Base-by-base conservation (phyloP, 805 yeast genomes). In the Metschnikowia henanensis region DNA sequence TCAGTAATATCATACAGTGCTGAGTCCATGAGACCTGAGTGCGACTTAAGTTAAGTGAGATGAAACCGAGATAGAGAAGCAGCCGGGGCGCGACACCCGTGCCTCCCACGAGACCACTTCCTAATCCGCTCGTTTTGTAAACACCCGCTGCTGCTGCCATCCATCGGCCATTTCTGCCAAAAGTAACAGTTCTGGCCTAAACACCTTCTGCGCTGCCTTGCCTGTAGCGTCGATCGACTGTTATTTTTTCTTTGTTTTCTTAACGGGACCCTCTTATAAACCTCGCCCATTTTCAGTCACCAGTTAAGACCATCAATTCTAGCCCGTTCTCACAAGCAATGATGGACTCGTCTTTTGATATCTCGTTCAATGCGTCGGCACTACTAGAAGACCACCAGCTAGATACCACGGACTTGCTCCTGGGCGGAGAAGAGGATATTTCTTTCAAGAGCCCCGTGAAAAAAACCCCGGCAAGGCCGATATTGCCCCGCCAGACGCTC, bases 381-480 rank as follows among this genome's bases (percentile, higher is more conserved):
- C 57, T 53, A 46, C 53, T 51, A 50, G 53, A 51, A 22, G 45
- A 47, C 35, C 51, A 51, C 29, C 45, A 40, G 29, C 44, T 51
- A 23, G 47, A 43, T 30, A 35, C 51, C 25, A 34, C 41, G 20
- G 51, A 51, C 45, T 37, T 51, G 31, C 43, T 44, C 23, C 22
- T 26, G 28, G 41, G 35, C 32, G 34, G 42, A 29, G 41, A 32
- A 2, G 53, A 46, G 12, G 23, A 19, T n/a, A 30, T 34, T 29
- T 23, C 25, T 21, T 29, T 39, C 9, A 48, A 3, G 4, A 23
- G 55, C 42, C 56, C 56, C 26, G 39, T 41, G 25, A 52, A 52
- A 17, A 45, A 34, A 30, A 30, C 22, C 19, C 6, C n/a, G 10
- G 20, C 30, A 8, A 15, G 21, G 23, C 20, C 32, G 20, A 25